Evolutionary conservation across 164 flowering plant genomes (phyloP).

Genomic region (Aristolochia californica): DNA sequence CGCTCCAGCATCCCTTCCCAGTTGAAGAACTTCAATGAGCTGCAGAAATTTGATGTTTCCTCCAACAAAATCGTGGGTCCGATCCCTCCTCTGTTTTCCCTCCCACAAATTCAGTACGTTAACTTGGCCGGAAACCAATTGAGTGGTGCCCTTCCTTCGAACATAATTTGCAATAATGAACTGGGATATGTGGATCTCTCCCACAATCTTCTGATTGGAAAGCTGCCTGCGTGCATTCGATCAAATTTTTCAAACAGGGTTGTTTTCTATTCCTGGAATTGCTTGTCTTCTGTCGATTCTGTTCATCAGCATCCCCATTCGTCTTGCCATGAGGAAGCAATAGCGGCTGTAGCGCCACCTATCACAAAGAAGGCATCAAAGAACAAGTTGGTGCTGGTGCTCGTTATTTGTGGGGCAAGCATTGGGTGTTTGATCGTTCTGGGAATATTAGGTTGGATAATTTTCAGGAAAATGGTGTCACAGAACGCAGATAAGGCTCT

Average conservation of each 20-base stretch:
- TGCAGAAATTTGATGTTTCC: slow-evolving; percentile 48
- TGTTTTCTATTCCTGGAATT: slow-evolving; percentile 47
- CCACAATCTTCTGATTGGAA: slow-evolving; percentile 49
- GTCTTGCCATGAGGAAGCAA: slow-evolving; percentile 53
- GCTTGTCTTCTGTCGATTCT: slow-evolving; percentile 32
- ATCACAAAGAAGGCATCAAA: slow-evolving; percentile 18
- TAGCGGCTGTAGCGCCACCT: slow-evolving; percentile 61
- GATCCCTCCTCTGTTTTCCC: slow-evolving; percentile 48
- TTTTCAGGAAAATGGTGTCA: slow-evolving; percentile 19
- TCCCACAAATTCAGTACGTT: slow-evolving; percentile 46
- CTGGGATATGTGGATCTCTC: slow-evolving; percentile 67
- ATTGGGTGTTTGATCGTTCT: slow-evolving; percentile 20
- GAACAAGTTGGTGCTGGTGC: slow-evolving; percentile 35
- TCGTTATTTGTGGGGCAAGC: slow-evolving; percentile 45
- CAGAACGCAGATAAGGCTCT: slow-evolving; percentile 9
- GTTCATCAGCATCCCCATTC: slow-evolving; percentile 42
- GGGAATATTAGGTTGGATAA: slow-evolving; percentile 24
- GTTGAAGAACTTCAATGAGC: slow-evolving; percentile 21
- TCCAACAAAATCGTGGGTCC: slow-evolving; percentile 48
- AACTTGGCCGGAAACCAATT: slow-evolving; percentile 47
- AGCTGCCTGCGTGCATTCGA: slow-evolving; percentile 46
- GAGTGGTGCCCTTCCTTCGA: slow-evolving; percentile 38
- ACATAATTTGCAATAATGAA: slow-evolving; percentile 28
- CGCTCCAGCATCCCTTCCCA: slow-evolving; percentile 42
- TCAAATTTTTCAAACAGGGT: slow-evolving; percentile 30